Evolutionary conservation across 1,139 yeast species (phyloP), one percentile per base, ranked within the genome.

Genomic region (Sugiyamaella castrensis): DNA sequence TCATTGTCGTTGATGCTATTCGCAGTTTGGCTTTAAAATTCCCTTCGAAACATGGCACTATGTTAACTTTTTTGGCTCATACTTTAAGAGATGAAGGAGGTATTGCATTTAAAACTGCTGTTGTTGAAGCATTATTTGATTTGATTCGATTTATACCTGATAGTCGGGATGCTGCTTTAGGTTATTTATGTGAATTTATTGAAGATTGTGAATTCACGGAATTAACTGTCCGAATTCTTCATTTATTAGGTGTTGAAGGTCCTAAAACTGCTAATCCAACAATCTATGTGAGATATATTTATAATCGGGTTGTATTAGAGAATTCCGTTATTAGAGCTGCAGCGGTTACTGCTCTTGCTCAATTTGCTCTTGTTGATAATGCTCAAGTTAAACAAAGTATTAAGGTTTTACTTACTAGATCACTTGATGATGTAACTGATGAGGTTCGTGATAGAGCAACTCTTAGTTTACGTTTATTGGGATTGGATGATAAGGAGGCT

Each of bases 401-500:
- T 62, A 77, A 78, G 59, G 85, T 86, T 54, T 76, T 92, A 57
- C 78, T 92, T 60, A 76, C 78, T 52, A 83, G 98, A 71, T 89
- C 96, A 60, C 77, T 87, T 61, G 87, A 81, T 57, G 99, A 92
- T 70, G 80, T 76, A 41, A 96, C 92, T 66, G 98, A 92, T 69
- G 99, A 92, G 71, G 98, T 94, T 35, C 87, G 99, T 73, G 99
- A 92, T 67, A 83, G 99, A 66, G 97, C 98, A 8, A 88, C 96
- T 1, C 75, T 92, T 57, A 83, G 95, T 3, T 74, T 91, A 64
- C 78, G 80, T 57, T 79, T 91, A 55, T 78, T 88, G 52, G 75
- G 73, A 37, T 61, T 72, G 4, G n/a, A 34, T 8, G 68, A 72
- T 50, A 71, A 76, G 36, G 71, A 75, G 46, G 78, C 77, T 48